A percentile compares a stretch with the other conserved stretches of the same genome.
Evolutionary conservation across 768 basidiomycete species (phyloP).

Genomic region (Guyanaporus albipodus): DNA sequence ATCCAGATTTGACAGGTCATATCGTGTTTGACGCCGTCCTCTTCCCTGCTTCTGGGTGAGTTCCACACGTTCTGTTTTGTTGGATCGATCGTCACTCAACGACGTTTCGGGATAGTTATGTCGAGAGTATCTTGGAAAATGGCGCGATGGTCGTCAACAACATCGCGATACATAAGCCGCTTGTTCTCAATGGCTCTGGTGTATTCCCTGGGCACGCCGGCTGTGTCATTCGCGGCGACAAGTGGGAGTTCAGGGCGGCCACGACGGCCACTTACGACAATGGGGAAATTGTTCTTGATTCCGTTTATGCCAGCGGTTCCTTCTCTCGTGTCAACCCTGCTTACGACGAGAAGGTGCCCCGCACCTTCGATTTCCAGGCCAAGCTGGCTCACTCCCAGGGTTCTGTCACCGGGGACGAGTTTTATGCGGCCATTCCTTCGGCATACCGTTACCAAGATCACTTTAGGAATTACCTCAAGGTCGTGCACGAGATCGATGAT

Average conservation of each 20-base stretch:
- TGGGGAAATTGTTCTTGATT: slow-evolving; percentile 25
- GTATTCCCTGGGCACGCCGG: slow-evolving; percentile 20
- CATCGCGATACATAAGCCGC: slow-evolving; percentile 28
- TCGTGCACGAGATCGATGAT: slow-evolving; percentile 27
- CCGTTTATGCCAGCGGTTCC: slow-evolving; percentile 28
- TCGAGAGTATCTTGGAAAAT: slow-evolving; percentile 32
- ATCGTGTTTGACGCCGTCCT: slow-evolving; percentile 43
- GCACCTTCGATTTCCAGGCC: slow-evolving; percentile 21
- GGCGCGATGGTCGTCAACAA: slow-evolving; percentile 30
- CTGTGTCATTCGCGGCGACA: slow-evolving; percentile 26
- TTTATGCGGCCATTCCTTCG: slow-evolving; percentile 16
- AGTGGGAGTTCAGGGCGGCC: slow-evolving; percentile 30
- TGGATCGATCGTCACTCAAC: slow-evolving; percentile 1
- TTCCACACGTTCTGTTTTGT: slow-evolving; percentile 15
- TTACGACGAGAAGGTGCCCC: slow-evolving; percentile 21
- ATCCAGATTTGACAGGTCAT: slow-evolving; percentile 41
- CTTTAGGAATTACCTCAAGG: slow-evolving; percentile 27
- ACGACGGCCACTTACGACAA: slow-evolving; percentile 21
- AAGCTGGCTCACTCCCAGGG: slow-evolving; percentile 21
- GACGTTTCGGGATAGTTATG: slow-evolving; percentile 13
- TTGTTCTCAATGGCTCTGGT: slow-evolving; percentile 21
- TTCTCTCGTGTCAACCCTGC: slow-evolving; percentile 27
- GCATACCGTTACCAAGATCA: slow-evolving; percentile 23
- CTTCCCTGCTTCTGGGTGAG: slow-evolving; percentile 44
- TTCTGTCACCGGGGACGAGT: slow-evolving; percentile 16